phyloP scores from a whole-genome alignment of 2,329 filamentous ascomycete genomes.

The Fusarium mundagurra region DNA sequence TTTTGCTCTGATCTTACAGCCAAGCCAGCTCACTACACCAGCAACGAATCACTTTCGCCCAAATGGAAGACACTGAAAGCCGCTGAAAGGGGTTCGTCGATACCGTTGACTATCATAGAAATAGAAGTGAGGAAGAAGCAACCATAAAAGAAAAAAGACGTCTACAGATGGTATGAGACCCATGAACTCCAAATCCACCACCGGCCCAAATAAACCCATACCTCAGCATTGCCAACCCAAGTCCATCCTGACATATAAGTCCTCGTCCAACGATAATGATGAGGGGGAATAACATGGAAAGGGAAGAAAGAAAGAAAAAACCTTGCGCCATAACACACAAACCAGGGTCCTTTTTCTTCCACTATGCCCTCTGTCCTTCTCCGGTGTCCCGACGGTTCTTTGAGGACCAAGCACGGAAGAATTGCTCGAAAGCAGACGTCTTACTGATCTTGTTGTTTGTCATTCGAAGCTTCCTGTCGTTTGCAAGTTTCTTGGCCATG shows the following conservation, averaged over 20 bases:
- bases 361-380: constrained; percentile 20
- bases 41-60: not conserved
- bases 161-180: constrained; percentile 43
- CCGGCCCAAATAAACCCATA: constrained; percentile 28
- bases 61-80: constrained; percentile 11
- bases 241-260: constrained; percentile 17
- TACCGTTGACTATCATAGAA: constrained; percentile 35
- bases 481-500: constrained; percentile 50
- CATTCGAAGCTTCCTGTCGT: constrained; percentile 45
- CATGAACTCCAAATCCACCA: constrained; percentile 39
- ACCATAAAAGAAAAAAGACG: constrained; percentile 27
- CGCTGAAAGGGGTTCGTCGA: constrained; percentile 23
- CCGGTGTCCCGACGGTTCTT: constrained; percentile 18
- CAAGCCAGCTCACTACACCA: not conserved
- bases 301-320: constrained; percentile 1
- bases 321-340: constrained; percentile 26
- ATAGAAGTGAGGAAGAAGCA: constrained; percentile 22
- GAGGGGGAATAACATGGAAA: not conserved
- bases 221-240: constrained; percentile 33
- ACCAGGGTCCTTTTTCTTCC: constrained; percentile 6
- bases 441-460: constrained; percentile 35
- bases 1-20: constrained; percentile 4
- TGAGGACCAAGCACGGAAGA: constrained; percentile 35
- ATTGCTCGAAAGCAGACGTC: constrained; percentile 17
- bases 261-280: constrained; percentile 15